These are phyloP conservation scores for Phanerochaete carnosa DNA, from an alignment of 768 basidiomycete species.

Conservation along the genomic window DNA sequence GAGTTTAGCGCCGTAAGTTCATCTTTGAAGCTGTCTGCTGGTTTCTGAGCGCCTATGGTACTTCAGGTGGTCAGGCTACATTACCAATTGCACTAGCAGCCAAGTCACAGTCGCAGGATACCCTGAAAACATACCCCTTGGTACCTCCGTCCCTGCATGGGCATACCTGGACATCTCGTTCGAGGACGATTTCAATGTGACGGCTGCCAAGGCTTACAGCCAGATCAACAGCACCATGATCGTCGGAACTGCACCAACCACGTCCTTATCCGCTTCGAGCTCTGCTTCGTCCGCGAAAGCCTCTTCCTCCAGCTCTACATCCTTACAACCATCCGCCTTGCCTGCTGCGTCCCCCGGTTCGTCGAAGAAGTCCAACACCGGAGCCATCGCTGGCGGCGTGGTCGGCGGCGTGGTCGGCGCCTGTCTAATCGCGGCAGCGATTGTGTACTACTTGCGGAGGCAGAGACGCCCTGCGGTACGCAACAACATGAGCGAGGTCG, in stretches of 20 bases:
- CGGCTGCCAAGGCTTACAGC: neutral
- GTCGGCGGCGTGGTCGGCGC: conserved; percentile 6
- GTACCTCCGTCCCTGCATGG: conserved; percentile 55
- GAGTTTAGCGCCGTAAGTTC: conserved; percentile 32
- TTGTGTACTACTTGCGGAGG: no score
- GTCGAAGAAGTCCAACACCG: neutral
- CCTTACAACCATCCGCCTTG: neutral
- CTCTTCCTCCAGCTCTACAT: neutral
- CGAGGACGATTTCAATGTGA: conserved; percentile 6
- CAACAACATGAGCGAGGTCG: neutral
- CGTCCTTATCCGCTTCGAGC: neutral
- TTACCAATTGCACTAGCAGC: conserved; percentile 39
- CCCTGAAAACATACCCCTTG: conserved; percentile 43
- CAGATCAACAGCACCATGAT: neutral
- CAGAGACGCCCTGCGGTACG: no score
- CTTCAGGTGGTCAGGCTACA: conserved; percentile 50
- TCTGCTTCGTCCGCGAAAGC: neutral
- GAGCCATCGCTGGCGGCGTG: conserved; percentile 8
- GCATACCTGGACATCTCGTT: conserved; percentile 55
- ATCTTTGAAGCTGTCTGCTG: neutral
- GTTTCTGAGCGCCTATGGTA: neutral
- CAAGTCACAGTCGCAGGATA: conserved; percentile 33
- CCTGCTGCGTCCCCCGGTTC: neutral
- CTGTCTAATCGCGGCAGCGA: no score
- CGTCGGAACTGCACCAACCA: neutral